Evolutionary conservation across 1,284 basidiomycete species (phyloP), one percentile per base, ranked within the genome.

Genomic region (Apiotrichum montevideense): DNA sequence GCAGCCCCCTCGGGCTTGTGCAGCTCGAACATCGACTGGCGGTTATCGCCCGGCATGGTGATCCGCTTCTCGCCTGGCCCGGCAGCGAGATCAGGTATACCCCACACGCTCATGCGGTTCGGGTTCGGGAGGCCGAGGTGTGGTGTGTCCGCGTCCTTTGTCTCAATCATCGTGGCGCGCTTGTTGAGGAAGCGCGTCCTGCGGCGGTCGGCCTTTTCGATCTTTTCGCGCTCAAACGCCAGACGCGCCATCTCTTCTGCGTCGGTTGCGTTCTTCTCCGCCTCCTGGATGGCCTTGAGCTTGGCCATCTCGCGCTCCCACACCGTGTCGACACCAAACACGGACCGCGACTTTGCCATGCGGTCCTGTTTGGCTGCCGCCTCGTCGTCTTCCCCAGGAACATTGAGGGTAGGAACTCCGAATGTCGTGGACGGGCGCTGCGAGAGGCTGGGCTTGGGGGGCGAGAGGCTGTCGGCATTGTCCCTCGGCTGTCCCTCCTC

Each of bases 221-320:
- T 43, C 47, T 54, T 53, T 15, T 48, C 48, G 15, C 54, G 45
- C 14, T 57, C 62, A 52, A 61, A 52, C 2, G 44, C 52, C 4
- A 42, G 52, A 37, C 49, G 35, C 35, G 35, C 50, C 43, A n/a
- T 57, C 46, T 62, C 57, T 14, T 10, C 48, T 34, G 68, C 67
- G 21, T 62, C 62, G 14, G 56, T 58, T 35, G 50, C 61, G n/a
- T 56, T 56, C 47, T 61, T 48, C 45, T 66, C 57, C 7, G 59
- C 52, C 41, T 71, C 70, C 54, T 72, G 61, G 3, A 71, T 66
- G 1, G 58, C 46, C 41, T 65, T 66, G 35, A 76, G 58, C 58
- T 73, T 76, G 33, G 60, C 63, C 68, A 75, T 66, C 54, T 76
- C 76, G 34, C 63, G 64, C 51, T 76, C 70, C 76, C 74, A 77